Conservation (phyloP, 148 eudicot genomes). For the Beta vulgaris region DNA sequence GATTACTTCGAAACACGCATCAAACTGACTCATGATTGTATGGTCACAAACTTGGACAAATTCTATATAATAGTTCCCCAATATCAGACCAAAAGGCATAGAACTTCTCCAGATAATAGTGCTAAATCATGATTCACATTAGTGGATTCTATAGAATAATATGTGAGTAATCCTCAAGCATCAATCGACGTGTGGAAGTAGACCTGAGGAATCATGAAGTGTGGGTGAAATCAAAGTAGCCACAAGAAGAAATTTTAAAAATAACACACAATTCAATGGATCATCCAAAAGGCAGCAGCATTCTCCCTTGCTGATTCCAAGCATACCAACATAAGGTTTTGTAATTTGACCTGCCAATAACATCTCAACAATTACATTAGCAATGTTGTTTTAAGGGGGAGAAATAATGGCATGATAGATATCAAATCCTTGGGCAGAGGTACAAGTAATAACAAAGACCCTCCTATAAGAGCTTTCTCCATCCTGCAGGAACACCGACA, state of each 20-base stretch:
- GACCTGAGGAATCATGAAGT: neutral
- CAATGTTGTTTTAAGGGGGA: neutral
- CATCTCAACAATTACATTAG: constrained; percentile 30
- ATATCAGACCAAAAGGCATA: neutral
- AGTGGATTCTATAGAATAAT: neutral
- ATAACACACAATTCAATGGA: neutral
- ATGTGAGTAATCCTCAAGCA: neutral
- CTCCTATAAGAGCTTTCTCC: constrained; percentile 7
- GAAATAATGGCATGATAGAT: neutral
- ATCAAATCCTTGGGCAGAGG: neutral
- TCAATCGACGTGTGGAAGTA: neutral
- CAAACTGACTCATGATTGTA: neutral
- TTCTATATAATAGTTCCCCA: neutral
- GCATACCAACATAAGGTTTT: constrained; percentile 19
- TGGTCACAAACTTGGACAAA: neutral
- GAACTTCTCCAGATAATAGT: neutral
- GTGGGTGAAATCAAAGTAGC: neutral
- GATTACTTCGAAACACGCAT: neutral
- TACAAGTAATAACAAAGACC: neutral
- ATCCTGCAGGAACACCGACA: constrained; percentile 23
- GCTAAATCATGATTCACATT: neutral
- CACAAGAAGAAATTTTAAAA: neutral
- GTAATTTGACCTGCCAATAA: constrained; percentile 33
- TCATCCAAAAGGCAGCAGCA: constrained; percentile 34
- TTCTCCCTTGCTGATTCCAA: constrained; percentile 31